A percentile compares a stretch with the other conserved stretches of the same genome.
phyloP scores from a whole-genome alignment of 768 basidiomycete species.

The Lentinula edodes region DNA sequence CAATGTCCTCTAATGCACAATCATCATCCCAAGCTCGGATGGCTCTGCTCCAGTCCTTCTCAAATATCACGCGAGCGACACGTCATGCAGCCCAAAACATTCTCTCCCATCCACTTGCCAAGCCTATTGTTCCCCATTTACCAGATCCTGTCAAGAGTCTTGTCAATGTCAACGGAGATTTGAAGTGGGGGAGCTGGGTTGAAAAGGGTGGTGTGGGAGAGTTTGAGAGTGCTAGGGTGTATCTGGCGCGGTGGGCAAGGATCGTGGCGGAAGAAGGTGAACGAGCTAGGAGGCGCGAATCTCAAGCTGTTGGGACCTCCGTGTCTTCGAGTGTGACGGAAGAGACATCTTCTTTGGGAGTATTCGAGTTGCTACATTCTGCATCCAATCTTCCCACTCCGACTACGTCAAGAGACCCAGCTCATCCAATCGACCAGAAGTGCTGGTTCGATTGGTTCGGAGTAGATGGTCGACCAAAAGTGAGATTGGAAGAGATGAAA shows the following conservation, averaged over 20 bases:
- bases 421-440: conserved; percentile 66
- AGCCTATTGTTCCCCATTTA: conserved; percentile 92
- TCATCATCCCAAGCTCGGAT: conserved; percentile 66
- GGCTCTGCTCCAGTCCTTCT: conserved; percentile 89
- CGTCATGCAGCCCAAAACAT: conserved; percentile 93
- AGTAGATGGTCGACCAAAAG: conserved; percentile 59
- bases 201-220: conserved; percentile 92
- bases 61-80: conserved; percentile 89
- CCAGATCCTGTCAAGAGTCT: conserved; percentile 91
- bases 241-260: conserved; percentile 94
- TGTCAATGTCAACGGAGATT: conserved; percentile 85
- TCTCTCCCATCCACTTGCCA: conserved; percentile 90
- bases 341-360: conserved; percentile 72
- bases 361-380: conserved; percentile 82
- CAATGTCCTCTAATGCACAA: conserved; percentile 44
- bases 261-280: conserved; percentile 99
- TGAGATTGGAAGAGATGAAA: conserved; percentile 65
- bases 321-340: conserved; percentile 43
- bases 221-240: conserved; percentile 94
- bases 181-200: conserved; percentile 92
- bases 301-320: conserved; percentile 56
- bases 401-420: conserved; percentile 75
- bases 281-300: conserved; percentile 75
- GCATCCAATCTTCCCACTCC: conserved; percentile 79
- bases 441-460: conserved; percentile 79